phyloP scores from a whole-genome alignment of 768 basidiomycete genomes.

The Sporobolomyces roseus region DNA sequence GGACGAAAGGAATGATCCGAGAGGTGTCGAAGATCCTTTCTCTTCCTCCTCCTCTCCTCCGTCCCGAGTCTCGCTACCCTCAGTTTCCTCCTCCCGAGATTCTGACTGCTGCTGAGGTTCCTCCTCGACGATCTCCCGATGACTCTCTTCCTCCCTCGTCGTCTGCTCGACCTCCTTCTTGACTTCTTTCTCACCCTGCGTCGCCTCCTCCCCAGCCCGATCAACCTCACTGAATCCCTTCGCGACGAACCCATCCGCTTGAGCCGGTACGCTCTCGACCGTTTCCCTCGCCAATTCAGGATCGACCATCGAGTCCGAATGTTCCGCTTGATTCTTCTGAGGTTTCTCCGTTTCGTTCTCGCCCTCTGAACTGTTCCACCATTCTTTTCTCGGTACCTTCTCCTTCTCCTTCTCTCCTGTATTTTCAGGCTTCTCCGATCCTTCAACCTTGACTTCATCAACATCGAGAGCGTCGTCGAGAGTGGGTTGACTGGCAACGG shows the following conservation, averaged over 20 bases:
- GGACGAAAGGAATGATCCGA: slow-evolving; percentile 7
- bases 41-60: background rate
- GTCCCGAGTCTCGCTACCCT: too few relatives aligned
- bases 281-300: slow-evolving; percentile 9
- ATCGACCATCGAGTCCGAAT: slow-evolving; percentile 5
- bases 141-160: background rate
- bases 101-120: too few relatives aligned
- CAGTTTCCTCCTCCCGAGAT: too few relatives aligned
- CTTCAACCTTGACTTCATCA: background rate
- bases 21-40: slow-evolving; percentile 6
- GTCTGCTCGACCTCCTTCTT: background rate
- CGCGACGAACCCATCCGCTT: slow-evolving; percentile 22
- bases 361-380: slow-evolving; percentile 14
- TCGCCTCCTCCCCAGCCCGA: background rate
- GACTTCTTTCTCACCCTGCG: slow-evolving; percentile 1
- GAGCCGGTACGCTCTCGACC: slow-evolving; percentile 12
- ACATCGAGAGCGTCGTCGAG: slow-evolving; percentile 29
- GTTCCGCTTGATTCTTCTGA: slow-evolving; percentile 5
- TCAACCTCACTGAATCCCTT: slow-evolving; percentile 14
- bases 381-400: slow-evolving; percentile 11
- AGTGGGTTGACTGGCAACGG: slow-evolving; percentile 6
- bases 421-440: background rate
- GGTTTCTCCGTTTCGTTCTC: slow-evolving; percentile 11
- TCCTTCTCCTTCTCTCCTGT: background rate
- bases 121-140: background rate